A percentile compares a stretch with the other conserved stretches of the same genome.
Conservation (phyloP, 306 rosid genomes). For the Hylodesmum podocarpum region DNA sequence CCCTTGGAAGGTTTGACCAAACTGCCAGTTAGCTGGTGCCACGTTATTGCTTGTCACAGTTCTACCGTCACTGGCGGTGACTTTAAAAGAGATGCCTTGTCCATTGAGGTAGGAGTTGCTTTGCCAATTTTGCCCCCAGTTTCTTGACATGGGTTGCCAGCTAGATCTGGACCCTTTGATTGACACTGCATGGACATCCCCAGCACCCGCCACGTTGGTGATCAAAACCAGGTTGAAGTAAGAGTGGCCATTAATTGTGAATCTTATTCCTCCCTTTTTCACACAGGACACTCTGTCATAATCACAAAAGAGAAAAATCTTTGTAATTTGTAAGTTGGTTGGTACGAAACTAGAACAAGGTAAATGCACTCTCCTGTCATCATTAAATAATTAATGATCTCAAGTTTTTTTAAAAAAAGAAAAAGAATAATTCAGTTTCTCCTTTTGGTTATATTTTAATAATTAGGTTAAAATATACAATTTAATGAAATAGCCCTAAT, state of each 20-base stretch:
- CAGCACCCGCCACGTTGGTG: conserved; percentile 46
- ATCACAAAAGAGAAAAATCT: neutral
- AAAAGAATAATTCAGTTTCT: neutral
- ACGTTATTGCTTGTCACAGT: conserved; percentile 30
- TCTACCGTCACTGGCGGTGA: conserved; percentile 37
- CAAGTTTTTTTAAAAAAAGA: neutral
- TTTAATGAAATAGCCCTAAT: too few species aligned
- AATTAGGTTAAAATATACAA: neutral
- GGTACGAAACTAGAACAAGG: neutral
- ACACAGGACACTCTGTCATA: conserved; percentile 37
- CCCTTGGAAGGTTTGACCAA: conserved; percentile 42
- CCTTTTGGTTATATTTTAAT: too few species aligned
- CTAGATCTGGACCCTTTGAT: conserved; percentile 38
- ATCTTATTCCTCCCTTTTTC: conserved; percentile 46
- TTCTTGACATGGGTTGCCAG: conserved; percentile 43
- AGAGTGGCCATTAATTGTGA: conserved; percentile 43
- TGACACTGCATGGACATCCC: conserved; percentile 59
- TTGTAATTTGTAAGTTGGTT: neutral
- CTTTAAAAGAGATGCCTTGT: conserved; percentile 43
- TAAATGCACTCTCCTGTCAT: neutral
- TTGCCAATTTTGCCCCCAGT: conserved; percentile 50
- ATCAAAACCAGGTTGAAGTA: conserved; percentile 45
- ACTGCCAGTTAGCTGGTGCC: conserved; percentile 43
- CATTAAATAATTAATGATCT: neutral
- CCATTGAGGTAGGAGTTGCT: conserved; percentile 43